Evolutionary conservation across 1,139 yeast species (phyloP).

Genomic region (Wickerhamomyces sp.): DNA sequence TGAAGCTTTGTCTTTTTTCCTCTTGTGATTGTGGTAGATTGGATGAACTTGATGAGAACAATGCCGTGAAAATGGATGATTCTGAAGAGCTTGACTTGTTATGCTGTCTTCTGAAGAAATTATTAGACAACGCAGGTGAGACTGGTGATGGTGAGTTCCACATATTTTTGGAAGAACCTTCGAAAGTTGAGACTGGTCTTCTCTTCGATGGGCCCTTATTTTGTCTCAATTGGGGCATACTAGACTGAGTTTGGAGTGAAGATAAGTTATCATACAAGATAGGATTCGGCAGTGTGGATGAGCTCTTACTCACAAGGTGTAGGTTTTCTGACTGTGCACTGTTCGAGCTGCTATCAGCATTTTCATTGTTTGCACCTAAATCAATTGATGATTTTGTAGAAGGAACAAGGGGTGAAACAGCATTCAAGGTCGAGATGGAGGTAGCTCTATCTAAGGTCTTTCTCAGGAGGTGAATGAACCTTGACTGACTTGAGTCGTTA

Average conservation of each 20-base stretch:
- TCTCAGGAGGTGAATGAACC: slow-evolving; percentile 51
- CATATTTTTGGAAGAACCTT: slow-evolving; percentile 26
- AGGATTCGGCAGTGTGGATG: slow-evolving; percentile 9
- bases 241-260: background rate
- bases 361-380: slow-evolving; percentile 15
- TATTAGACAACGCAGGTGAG: slow-evolving; percentile 41
- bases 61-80: slow-evolving; percentile 36
- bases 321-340: background rate
- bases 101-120: slow-evolving; percentile 56
- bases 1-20: slow-evolving; percentile 21
- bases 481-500: slow-evolving; percentile 46
- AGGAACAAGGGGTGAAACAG: slow-evolving; percentile 11
- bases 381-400: slow-evolving; percentile 18
- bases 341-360: background rate
- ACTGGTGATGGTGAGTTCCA: slow-evolving; percentile 30
- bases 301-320: background rate
- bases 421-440: slow-evolving; percentile 19
- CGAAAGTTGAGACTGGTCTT: slow-evolving; percentile 56
- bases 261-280: slow-evolving; percentile 9
- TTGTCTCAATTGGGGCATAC: background rate
- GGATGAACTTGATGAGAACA: slow-evolving; percentile 25
- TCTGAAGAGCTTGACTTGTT: slow-evolving; percentile 52
- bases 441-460: slow-evolving; percentile 39
- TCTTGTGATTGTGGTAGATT: slow-evolving; percentile 16
- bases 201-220: slow-evolving; percentile 6